Percentiles rank a stretch among this genome's conserved stretches.
phyloP scores from a whole-genome alignment of 176 grass and related monocot genomes.

The Bothriochloa decipiens region DNA sequence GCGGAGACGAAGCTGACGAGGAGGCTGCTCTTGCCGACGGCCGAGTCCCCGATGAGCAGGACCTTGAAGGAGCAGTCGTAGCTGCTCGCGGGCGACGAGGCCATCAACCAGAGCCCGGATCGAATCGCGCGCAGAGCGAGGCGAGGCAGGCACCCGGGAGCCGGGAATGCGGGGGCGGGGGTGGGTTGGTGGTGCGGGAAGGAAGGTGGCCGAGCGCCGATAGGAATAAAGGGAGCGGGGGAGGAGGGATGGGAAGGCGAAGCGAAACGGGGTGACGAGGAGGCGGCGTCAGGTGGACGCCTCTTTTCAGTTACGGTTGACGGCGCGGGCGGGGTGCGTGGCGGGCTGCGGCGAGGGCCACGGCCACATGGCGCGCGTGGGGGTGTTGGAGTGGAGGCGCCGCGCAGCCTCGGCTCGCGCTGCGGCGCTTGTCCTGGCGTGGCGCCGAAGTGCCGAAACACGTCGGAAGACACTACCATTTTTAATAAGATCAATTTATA shows the following conservation, averaged over 20 bases:
- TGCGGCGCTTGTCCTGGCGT: constrained; percentile 19
- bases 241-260: constrained; percentile 6
- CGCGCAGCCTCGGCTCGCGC: neutral
- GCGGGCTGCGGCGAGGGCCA: neutral
- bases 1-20: constrained; percentile 78
- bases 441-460: neutral
- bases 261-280: constrained; percentile 4
- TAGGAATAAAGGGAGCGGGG: constrained; percentile 21
- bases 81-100: constrained; percentile 44
- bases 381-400: neutral
- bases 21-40: constrained; percentile 83
- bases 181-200: constrained; percentile 42
- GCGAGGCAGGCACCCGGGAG: neutral
- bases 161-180: constrained; percentile 34
- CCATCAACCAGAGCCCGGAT: constrained; percentile 36
- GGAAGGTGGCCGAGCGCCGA: constrained; percentile 7
- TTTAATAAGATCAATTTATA: no score
- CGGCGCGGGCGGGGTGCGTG: constrained; percentile 30
- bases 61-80: constrained; percentile 84
- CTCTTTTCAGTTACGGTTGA: constrained; percentile 32
- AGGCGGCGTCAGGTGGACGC: constrained; percentile 6
- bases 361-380: constrained; percentile 3
- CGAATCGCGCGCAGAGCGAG: constrained; percentile 16
- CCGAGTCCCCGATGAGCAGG: constrained; percentile 79
- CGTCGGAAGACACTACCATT: no score